phyloP scores from a whole-genome alignment of 148 eudicot genomes.

The Amaranthus cruentus region DNA sequence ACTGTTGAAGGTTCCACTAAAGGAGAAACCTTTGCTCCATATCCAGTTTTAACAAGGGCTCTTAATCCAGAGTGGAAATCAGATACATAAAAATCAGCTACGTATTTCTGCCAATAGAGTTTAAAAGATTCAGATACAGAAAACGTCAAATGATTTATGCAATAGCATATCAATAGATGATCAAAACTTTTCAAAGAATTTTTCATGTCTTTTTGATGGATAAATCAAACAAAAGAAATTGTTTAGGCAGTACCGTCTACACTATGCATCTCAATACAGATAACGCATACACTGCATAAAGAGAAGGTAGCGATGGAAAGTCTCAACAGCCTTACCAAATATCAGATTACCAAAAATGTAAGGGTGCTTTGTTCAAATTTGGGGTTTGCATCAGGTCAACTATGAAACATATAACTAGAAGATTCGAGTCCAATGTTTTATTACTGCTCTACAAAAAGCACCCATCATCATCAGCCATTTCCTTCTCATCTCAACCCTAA shows the following conservation, averaged over 20 bases:
- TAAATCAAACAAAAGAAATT: background rate
- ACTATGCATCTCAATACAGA: background rate
- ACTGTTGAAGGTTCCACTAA: slow-evolving; percentile 66
- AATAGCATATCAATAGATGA: background rate
- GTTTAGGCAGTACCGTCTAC: background rate
- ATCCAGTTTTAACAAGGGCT: slow-evolving; percentile 89
- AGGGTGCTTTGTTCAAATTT: too few relatives aligned
- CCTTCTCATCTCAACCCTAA: too few relatives aligned
- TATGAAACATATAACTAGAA: too few relatives aligned
- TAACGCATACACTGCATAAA: background rate
- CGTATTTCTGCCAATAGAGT: slow-evolving; percentile 55
- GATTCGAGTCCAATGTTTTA: too few relatives aligned
- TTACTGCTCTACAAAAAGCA: too few relatives aligned
- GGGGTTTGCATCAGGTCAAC: too few relatives aligned
- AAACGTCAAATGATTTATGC: background rate
- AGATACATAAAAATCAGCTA: slow-evolving; percentile 86
- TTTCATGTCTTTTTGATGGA: background rate
- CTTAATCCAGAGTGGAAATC: slow-evolving; percentile 89
- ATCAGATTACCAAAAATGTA: too few relatives aligned
- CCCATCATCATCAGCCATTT: too few relatives aligned
- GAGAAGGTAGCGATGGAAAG: background rate
- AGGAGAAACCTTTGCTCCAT: slow-evolving; percentile 86
- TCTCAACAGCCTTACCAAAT: too few relatives aligned
- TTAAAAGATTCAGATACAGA: slow-evolving; percentile 18
- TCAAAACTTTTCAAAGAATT: background rate